Evolutionary conservation across 139 green algal species (phyloP), one percentile per base, ranked within the genome.

Genomic region (Klebsormidium nitens): DNA sequence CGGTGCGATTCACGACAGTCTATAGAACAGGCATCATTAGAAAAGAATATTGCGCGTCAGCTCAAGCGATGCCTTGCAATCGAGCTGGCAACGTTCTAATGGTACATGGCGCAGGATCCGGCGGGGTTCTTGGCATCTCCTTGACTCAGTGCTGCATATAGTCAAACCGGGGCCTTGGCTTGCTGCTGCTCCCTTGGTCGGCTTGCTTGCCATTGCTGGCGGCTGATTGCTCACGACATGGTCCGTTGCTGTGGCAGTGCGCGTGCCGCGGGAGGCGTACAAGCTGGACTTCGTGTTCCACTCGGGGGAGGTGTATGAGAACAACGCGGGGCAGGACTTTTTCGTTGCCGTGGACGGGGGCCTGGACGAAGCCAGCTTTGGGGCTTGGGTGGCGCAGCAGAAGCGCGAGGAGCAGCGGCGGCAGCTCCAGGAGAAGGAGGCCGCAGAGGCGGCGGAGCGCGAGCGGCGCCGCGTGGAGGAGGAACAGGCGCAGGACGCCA

Each of bases 281-380:
- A n/a, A 32, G 17, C n/a, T 75, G 14, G 36, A 77, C 38, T 77
- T 77, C 26, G 70, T 77, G 1, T 77, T 77, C 47, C 32, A 58
- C 37, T 49, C n/a, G n/a, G 66, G 3, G 23, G 70, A 77, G 35
- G 36, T 66, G 29, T 77, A 73, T 8, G 70, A 77, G 60, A 77
- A 77, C 52, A 77, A 77, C 48, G 35, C 11, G 8, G 44, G 36
- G 5, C 35, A 77, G 4, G 70, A 77, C 38, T 77, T 77, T 1
- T 64, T 40, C 1, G 19, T 77, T 26, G 28, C 31, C 32, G 70
- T 77, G 0, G 23, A 36, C 5, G 70, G 70, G 28, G 70, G 47
- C 11, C 29, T 64, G 36, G 38, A 52, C 36, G 70, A 68, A 39
- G 32, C 2, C 0, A n/a, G 48, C 19, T 77, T 77, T 28, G 44